Percentiles rank a stretch among this genome's conserved stretches.
Evolutionary conservation across 2,329 filamentous ascomycete species (phyloP).

Genomic region (Exophiala alcalophila): DNA sequence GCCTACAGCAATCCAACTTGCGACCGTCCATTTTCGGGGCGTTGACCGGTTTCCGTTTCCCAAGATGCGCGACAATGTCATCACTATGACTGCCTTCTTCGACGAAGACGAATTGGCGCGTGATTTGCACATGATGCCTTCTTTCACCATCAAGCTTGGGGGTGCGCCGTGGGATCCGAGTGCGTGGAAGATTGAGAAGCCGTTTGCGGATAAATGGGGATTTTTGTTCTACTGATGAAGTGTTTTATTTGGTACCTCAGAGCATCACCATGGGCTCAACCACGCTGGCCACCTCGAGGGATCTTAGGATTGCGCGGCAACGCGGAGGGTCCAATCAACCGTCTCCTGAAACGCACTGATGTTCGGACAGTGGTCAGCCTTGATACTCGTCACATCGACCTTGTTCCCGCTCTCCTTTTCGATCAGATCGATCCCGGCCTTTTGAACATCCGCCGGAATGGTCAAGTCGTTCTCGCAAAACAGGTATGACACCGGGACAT

Average conservation of each 20-base stretch:
- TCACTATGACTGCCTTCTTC: conserved; percentile 30
- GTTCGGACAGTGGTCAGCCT: conserved; percentile 34
- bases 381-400: conserved; percentile 35
- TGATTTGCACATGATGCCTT: conserved; percentile 37
- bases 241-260: too few species aligned
- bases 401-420: conserved; percentile 34
- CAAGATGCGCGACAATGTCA: conserved; percentile 40
- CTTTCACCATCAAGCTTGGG: conserved; percentile 35
- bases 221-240: conserved; percentile 31
- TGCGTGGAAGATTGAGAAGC: conserved; percentile 36
- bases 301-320: conserved; percentile 7
- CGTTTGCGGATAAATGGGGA: conserved; percentile 39
- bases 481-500: conserved; percentile 38
- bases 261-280: too few species aligned
- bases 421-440: conserved; percentile 34
- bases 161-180: conserved; percentile 35
- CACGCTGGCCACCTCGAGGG: too few species aligned
- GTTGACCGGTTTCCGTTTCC: conserved; percentile 44
- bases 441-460: conserved; percentile 33
- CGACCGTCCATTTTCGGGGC: conserved; percentile 38
- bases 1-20: conserved; percentile 37
- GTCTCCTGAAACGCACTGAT: conserved; percentile 29
- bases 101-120: conserved; percentile 40
- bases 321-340: conserved; percentile 20
- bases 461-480: conserved; percentile 34